Conservation (phyloP, 1,284 basidiomycete genomes). For the Mycosarcoma maydis region DNA sequence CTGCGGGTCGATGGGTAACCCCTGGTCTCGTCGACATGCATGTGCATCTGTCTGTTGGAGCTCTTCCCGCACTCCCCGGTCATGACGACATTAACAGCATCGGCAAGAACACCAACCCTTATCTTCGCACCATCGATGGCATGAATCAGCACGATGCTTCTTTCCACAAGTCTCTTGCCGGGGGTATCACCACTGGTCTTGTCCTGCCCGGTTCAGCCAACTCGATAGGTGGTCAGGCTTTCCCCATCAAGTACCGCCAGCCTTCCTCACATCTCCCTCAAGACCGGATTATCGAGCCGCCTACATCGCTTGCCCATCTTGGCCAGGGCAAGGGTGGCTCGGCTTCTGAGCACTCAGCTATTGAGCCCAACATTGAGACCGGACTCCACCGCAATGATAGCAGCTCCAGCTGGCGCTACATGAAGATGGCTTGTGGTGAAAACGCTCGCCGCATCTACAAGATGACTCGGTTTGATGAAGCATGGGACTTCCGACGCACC, state of each 20-base stretch:
- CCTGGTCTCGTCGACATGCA: constrained; percentile 78
- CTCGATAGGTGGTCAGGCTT: constrained; percentile 77
- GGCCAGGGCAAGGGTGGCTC: constrained; percentile 38
- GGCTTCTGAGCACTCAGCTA: not conserved
- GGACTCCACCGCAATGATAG: constrained; percentile 52
- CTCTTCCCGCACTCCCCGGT: constrained; percentile 66
- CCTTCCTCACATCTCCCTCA: constrained; percentile 39
- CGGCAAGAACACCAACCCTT: constrained; percentile 73
- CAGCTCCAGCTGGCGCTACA: constrained; percentile 55
- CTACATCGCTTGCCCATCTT: constrained; percentile 44
- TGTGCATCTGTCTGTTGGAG: constrained; percentile 75
- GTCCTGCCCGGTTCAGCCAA: constrained; percentile 74
- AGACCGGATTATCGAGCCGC: constrained; percentile 58
- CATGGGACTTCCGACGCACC: constrained; percentile 72
- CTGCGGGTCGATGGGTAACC: constrained; percentile 56
- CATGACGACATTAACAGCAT: constrained; percentile 70
- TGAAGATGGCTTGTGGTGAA: constrained; percentile 69
- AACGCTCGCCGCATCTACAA: constrained; percentile 70
- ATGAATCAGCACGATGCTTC: constrained; percentile 75
- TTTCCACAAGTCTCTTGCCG: constrained; percentile 73
- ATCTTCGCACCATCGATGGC: constrained; percentile 74
- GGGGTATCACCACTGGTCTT: constrained; percentile 78
- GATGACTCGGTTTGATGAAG: constrained; percentile 71
- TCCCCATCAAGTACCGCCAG: constrained; percentile 73
- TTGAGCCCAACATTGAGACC: constrained; percentile 7